A percentile compares a stretch with the other conserved stretches of the same genome.
phyloP scores from a whole-genome alignment of 148 eudicot genomes.

The Chenopodium berlandieri region DNA sequence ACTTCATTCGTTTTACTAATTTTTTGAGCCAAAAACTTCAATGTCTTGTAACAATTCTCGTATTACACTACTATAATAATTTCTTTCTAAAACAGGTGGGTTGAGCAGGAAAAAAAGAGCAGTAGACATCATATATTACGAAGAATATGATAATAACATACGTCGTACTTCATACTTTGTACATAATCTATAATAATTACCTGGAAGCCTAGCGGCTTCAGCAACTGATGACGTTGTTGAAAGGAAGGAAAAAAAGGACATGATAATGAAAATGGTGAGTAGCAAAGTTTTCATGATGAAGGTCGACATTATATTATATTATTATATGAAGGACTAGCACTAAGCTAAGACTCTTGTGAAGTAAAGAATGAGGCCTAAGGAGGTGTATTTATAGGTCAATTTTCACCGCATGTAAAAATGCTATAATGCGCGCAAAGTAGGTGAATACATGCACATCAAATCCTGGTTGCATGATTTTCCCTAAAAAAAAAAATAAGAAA shows the following conservation, averaged over 20 bases:
- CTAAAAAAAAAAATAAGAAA: too few relatives aligned
- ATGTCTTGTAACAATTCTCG: too few relatives aligned
- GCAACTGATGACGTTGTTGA: background rate
- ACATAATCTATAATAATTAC: background rate
- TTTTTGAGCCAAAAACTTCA: too few relatives aligned
- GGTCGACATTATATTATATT: background rate
- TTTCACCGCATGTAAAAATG: background rate
- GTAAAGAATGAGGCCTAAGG: background rate
- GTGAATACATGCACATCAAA: background rate
- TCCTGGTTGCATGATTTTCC: background rate
- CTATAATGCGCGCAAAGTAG: background rate
- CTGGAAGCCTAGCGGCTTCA: constrained; percentile 15
- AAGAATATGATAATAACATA: too few relatives aligned
- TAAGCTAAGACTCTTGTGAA: background rate
- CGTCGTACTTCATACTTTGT: too few relatives aligned
- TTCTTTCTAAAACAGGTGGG: too few relatives aligned
- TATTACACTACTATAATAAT: too few relatives aligned
- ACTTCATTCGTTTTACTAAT: too few relatives aligned
- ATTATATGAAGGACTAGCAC: background rate
- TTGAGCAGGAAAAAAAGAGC: too few relatives aligned
- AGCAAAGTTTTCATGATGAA: background rate
- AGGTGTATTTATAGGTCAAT: background rate
- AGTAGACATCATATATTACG: too few relatives aligned
- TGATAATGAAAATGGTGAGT: background rate
- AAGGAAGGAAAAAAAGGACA: background rate